Conservation (phyloP, 2,329 filamentous ascomycete species). For the Fusarium sp. region DNA sequence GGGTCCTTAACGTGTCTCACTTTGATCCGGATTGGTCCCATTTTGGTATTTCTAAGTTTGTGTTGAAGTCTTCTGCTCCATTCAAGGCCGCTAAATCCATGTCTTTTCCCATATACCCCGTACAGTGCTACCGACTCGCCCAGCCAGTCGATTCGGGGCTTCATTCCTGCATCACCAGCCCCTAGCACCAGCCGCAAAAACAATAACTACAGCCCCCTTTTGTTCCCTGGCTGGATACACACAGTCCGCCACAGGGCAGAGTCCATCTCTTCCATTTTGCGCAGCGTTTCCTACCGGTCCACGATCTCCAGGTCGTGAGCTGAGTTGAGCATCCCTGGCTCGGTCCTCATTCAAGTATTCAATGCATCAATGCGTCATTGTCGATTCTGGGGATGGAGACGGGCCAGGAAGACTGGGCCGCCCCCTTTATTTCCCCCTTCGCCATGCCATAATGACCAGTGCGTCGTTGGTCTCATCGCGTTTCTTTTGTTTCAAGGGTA, state of each 20-base stretch:
- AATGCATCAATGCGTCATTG: conserved; percentile 37
- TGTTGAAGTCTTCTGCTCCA: conserved; percentile 27
- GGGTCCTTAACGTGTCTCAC: conserved; percentile 8
- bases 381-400: conserved; percentile 25
- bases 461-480: conserved; percentile 27
- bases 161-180: conserved; percentile 11
- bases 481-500: conserved; percentile 27
- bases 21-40: conserved; percentile 26
- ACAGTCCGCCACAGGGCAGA: conserved; percentile 5
- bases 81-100: conserved; percentile 30
- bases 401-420: conserved; percentile 26
- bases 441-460: conserved; percentile 19
- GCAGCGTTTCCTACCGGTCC: conserved; percentile 9
- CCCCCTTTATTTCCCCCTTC: conserved; percentile 34
- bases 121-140: conserved; percentile 37
- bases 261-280: conserved; percentile 15
- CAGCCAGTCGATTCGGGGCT: conserved; percentile 22
- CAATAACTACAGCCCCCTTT: conserved; percentile 31
- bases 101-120: conserved; percentile 33
- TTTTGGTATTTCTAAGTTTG: conserved; percentile 36
- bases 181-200: conserved; percentile 37
- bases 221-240: conserved; percentile 18
- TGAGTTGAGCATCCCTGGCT: conserved; percentile 3
- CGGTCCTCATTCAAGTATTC: conserved; percentile 10
- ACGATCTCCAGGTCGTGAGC: conserved; percentile 25